Conservation (phyloP, 306 rosid species). For the Lathyrus tuberosus region DNA sequence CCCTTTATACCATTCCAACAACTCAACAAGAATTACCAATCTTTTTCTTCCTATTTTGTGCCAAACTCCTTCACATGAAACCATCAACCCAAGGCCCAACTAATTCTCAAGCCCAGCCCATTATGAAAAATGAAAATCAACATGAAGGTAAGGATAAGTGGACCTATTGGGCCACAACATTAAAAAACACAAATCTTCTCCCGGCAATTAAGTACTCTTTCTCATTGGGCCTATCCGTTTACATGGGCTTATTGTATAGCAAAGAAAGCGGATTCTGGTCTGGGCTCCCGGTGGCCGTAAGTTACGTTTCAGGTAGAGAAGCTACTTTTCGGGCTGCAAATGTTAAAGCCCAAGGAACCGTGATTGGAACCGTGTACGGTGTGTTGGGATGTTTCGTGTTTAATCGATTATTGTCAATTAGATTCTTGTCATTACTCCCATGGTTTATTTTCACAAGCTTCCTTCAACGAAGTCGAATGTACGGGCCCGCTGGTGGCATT, state of each 20-base stretch:
- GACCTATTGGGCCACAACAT: slow-evolving; percentile 26
- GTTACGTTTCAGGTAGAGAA: slow-evolving; percentile 57
- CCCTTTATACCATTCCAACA: slow-evolving; percentile 54
- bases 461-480: slow-evolving; percentile 64
- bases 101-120: background rate
- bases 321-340: slow-evolving; percentile 64
- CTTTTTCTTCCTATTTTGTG: slow-evolving; percentile 66
- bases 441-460: slow-evolving; percentile 74
- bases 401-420: slow-evolving; percentile 39
- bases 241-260: slow-evolving; percentile 60
- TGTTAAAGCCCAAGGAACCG: slow-evolving; percentile 70
- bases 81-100: background rate
- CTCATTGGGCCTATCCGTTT: slow-evolving; percentile 62
- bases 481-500: slow-evolving; percentile 72
- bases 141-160: slow-evolving; percentile 11
- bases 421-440: slow-evolving; percentile 66
- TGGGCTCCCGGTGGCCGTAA: slow-evolving; percentile 67
- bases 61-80: slow-evolving; percentile 49
- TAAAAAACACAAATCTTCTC: slow-evolving; percentile 38
- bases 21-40: slow-evolving; percentile 50
- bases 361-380: slow-evolving; percentile 68
- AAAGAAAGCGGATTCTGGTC: slow-evolving; percentile 65
- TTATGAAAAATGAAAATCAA: background rate
- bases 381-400: slow-evolving; percentile 63
- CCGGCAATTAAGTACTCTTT: slow-evolving; percentile 56